A percentile compares a stretch with the other conserved stretches of the same genome.
Conservation (phyloP, 2,329 filamentous ascomycete species). For the Raffaelea ambrosiae region DNA sequence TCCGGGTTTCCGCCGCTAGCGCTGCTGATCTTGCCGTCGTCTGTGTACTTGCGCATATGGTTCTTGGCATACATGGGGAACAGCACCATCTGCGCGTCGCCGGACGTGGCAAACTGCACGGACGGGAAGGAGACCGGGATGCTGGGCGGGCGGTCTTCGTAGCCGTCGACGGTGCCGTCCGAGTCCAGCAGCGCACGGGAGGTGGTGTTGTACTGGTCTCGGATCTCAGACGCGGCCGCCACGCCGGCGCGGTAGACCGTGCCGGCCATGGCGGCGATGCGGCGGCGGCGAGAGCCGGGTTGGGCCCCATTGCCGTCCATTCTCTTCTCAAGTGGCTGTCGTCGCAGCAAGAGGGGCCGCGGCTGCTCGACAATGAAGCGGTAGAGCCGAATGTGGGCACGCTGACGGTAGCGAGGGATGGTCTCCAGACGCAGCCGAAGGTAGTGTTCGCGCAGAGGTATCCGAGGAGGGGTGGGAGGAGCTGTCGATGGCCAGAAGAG, state of each 20-base stretch:
- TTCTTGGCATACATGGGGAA: constrained; percentile 89
- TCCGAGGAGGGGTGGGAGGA: neutral
- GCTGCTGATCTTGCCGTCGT: constrained; percentile 22
- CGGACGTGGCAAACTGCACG: constrained; percentile 68
- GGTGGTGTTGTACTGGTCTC: constrained; percentile 50
- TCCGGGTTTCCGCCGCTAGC: constrained; percentile 24
- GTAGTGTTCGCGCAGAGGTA: constrained; percentile 52
- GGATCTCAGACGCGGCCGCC: constrained; percentile 48
- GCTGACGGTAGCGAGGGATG: constrained; percentile 61
- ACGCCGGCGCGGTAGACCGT: constrained; percentile 49
- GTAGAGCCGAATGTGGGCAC: constrained; percentile 69
- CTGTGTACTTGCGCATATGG: constrained; percentile 53
- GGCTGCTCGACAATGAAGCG: constrained; percentile 61
- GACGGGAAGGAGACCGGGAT: constrained; percentile 78
- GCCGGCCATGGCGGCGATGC: constrained; percentile 58
- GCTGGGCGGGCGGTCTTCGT: constrained; percentile 28
- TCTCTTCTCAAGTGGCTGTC: constrained; percentile 33
- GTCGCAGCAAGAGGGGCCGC: constrained; percentile 33
- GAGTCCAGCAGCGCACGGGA: constrained; percentile 24
- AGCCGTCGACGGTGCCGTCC: constrained; percentile 25
- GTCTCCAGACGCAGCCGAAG: constrained; percentile 66
- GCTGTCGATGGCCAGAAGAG: no score
- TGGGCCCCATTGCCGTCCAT: constrained; percentile 29
- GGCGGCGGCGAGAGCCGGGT: constrained; percentile 66
- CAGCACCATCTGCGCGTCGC: constrained; percentile 84